Conservation (phyloP, 1,139 yeast species). For the Diutina pseudorugosa region DNA sequence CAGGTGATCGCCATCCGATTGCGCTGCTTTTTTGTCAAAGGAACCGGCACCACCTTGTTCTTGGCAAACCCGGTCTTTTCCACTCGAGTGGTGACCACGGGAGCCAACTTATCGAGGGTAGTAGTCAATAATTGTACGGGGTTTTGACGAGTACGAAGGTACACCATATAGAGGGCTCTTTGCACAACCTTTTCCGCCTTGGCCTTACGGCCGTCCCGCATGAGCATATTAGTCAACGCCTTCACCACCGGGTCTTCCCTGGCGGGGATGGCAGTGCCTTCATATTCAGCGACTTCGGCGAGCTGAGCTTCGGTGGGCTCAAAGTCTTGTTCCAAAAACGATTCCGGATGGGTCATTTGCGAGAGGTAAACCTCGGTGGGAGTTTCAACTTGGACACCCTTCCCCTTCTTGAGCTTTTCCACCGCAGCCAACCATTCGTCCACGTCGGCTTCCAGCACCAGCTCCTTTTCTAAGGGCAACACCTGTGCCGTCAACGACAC, state of each 20-base stretch:
- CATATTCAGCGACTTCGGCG: conserved; percentile 37
- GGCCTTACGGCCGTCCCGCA: conserved; percentile 88
- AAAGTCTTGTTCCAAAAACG: conserved; percentile 24
- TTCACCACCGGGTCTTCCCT: conserved; percentile 59
- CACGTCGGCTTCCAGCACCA: conserved; percentile 42
- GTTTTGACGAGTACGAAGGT: conserved; percentile 56
- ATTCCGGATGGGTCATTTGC: conserved; percentile 15
- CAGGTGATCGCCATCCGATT: conserved; percentile 77
- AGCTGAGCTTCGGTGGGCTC: conserved; percentile 52
- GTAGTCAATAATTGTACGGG: conserved; percentile 69
- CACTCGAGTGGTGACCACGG: conserved; percentile 68
- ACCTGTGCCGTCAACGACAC: conserved; percentile 21
- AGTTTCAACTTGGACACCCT: conserved; percentile 17
- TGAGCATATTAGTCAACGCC: conserved; percentile 73
- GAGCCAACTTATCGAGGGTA: conserved; percentile 74
- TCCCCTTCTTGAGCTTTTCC: conserved; percentile 37
- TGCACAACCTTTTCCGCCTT: conserved; percentile 64
- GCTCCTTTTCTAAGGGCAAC: conserved; percentile 26
- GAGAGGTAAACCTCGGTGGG: conserved; percentile 34
- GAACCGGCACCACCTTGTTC: conserved; percentile 68
- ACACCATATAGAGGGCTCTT: conserved; percentile 71
- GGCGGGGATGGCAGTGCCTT: conserved; percentile 46
- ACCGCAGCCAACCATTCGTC: conserved; percentile 59
- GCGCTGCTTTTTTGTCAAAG: conserved; percentile 74
- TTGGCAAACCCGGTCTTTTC: conserved; percentile 82